Evolutionary conservation across 1,139 yeast species (phyloP).

Genomic region (Kurtzmaniella quercitrusa): DNA sequence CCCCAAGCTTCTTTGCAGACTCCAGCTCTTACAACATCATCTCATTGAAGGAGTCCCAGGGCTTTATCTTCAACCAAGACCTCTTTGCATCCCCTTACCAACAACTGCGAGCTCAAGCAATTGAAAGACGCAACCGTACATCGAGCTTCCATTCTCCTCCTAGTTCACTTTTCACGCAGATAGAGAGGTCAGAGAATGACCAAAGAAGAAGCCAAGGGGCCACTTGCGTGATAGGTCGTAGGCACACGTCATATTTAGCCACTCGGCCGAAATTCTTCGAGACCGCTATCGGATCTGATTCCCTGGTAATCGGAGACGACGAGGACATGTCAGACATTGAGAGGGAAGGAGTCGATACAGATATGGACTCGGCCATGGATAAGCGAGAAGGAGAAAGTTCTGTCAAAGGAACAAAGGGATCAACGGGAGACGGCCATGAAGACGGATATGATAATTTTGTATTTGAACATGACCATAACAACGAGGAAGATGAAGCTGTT

Average conservation of each 20-base stretch:
- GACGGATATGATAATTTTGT: slow-evolving; percentile 3
- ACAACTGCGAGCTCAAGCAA: slow-evolving; percentile 47
- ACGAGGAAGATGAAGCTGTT: slow-evolving; percentile 9
- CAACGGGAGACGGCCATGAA: background rate
- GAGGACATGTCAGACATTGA: slow-evolving; percentile 8
- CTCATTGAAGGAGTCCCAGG: slow-evolving; percentile 62
- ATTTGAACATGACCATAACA: slow-evolving; percentile 4
- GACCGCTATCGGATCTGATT: slow-evolving; percentile 5
- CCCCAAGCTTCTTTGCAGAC: slow-evolving; percentile 27
- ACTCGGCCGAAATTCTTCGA: slow-evolving; percentile 21
- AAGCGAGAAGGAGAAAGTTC: slow-evolving; percentile 9
- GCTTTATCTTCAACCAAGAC: slow-evolving; percentile 72
- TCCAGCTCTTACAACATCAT: slow-evolving; percentile 33
- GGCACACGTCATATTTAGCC: slow-evolving; percentile 33
- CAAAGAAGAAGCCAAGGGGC: background rate
- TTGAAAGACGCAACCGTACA: slow-evolving; percentile 30
- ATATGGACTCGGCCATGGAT: slow-evolving; percentile 14
- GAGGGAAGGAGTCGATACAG: slow-evolving; percentile 12
- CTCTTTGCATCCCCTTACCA: slow-evolving; percentile 65
- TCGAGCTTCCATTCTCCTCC: slow-evolving; percentile 17
- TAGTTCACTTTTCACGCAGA: slow-evolving; percentile 4
- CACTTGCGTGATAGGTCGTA: slow-evolving; percentile 11
- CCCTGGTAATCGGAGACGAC: slow-evolving; percentile 9
- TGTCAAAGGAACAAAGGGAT: no score
- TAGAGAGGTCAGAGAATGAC: background rate